Evolutionary conservation across 371 early-diverging fungal species (phyloP).

Genomic region (Lichtheimia ornata): DNA sequence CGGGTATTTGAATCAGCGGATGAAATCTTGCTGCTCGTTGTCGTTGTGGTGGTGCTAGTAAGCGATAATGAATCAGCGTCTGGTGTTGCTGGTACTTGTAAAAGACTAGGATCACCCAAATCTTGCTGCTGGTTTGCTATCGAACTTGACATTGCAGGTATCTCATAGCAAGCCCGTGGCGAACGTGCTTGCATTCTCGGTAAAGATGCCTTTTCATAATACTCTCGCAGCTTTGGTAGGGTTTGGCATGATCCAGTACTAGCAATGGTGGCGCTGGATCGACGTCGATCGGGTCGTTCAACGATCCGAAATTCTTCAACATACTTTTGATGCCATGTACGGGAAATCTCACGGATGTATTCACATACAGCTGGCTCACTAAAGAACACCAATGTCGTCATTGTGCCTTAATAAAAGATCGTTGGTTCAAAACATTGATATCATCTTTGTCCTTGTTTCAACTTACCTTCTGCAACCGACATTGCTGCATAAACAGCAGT

Average conservation of each 20-base stretch:
- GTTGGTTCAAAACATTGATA: too few relatives aligned
- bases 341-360: background rate
- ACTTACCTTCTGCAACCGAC: constrained; percentile 14
- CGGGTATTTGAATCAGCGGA: background rate
- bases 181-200: background rate
- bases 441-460: background rate
- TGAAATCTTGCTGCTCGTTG: background rate
- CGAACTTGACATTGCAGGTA: too few relatives aligned
- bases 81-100: background rate
- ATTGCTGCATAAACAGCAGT: constrained; percentile 6
- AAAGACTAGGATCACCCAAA: too few relatives aligned
- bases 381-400: constrained; percentile 30
- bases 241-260: background rate
- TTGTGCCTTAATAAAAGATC: constrained; percentile 16
- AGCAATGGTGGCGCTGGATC: background rate
- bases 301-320: constrained; percentile 10
- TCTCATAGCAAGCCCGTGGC: background rate
- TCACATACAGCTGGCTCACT: constrained; percentile 27
- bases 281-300: background rate
- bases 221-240: background rate
- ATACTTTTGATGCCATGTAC: background rate
- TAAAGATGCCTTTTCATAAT: background rate
- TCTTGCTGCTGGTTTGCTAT: too few relatives aligned
- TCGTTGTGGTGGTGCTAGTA: background rate
- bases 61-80: background rate